phyloP scores from a whole-genome alignment of 2,329 filamentous ascomycete genomes.

The Ciborinia camelliae region DNA sequence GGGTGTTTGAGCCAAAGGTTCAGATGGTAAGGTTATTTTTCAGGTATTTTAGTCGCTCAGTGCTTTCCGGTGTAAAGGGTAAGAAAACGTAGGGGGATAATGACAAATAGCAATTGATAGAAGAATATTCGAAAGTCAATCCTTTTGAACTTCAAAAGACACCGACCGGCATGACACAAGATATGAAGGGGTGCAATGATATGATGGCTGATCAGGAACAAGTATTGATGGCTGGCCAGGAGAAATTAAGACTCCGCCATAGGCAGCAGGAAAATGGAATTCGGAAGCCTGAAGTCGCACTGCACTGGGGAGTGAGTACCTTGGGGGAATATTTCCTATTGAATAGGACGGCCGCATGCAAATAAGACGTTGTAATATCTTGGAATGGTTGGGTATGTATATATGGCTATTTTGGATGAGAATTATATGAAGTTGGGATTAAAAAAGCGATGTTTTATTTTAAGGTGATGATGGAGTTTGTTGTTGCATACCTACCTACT shows the following conservation, averaged over 20 bases:
- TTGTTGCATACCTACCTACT: background rate
- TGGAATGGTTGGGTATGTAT: background rate
- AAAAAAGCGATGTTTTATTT: slow-evolving; percentile 10
- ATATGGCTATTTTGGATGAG: background rate
- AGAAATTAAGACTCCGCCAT: slow-evolving; percentile 12
- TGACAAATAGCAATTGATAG: background rate
- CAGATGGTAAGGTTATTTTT: background rate
- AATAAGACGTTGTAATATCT: background rate
- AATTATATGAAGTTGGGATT: background rate
- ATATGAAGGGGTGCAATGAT: background rate
- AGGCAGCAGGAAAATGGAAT: slow-evolving; percentile 19
- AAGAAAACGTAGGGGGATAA: background rate
- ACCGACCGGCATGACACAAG: no score
- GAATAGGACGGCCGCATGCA: background rate
- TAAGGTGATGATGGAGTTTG: slow-evolving; percentile 2
- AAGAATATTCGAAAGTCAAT: background rate
- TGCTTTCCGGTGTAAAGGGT: background rate
- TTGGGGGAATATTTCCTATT: background rate
- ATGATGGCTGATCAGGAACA: background rate
- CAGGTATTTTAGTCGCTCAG: background rate
- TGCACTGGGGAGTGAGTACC: background rate
- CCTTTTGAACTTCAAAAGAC: slow-evolving; percentile 4
- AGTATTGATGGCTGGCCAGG: background rate
- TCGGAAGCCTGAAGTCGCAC: slow-evolving; percentile 18
- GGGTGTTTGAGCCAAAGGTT: background rate